phyloP scores from a whole-genome alignment of 2,329 filamentous ascomycete species.

The Myriangium duriaei region DNA sequence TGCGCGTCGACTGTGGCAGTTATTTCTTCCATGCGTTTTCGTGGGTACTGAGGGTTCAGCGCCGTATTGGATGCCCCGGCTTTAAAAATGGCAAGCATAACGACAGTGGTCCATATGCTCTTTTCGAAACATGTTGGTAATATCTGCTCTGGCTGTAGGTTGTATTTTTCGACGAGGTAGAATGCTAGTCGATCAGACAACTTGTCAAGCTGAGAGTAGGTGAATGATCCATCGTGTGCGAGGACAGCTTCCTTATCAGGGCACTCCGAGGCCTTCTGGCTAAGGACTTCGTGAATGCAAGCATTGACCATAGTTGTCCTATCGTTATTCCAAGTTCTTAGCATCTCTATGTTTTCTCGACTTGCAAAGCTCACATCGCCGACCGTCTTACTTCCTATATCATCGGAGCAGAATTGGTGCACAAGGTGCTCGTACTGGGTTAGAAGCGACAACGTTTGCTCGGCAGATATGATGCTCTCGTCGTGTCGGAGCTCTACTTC shows the following conservation, averaged over 20 bases:
- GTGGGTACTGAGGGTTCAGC: constrained; percentile 2
- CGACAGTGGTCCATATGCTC: constrained; percentile 22
- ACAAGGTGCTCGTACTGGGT: background rate
- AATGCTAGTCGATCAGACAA: constrained; percentile 1
- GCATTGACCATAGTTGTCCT: background rate
- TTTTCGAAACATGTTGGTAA: constrained; percentile 27
- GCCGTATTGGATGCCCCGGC: constrained; percentile 23
- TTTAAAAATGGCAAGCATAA: constrained; percentile 26
- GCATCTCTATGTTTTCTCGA: background rate
- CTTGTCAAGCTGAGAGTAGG: constrained; percentile 1
- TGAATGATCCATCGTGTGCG: constrained; percentile 2
- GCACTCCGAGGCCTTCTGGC: background rate
- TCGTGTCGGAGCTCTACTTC: background rate
- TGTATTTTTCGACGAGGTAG: background rate
- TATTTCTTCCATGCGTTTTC: background rate
- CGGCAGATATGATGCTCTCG: background rate
- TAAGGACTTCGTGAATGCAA: background rate
- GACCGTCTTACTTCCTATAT: background rate
- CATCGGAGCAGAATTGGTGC: too few relatives aligned
- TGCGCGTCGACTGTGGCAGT: background rate
- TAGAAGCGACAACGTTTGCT: background rate
- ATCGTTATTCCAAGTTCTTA: background rate
- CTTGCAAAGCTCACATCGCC: background rate
- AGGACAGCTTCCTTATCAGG: constrained; percentile 1
- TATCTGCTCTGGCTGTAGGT: constrained; percentile 6